Evolutionary conservation across 805 yeast genomes (phyloP).

Genomic region (Starmerella etchellsii): DNA sequence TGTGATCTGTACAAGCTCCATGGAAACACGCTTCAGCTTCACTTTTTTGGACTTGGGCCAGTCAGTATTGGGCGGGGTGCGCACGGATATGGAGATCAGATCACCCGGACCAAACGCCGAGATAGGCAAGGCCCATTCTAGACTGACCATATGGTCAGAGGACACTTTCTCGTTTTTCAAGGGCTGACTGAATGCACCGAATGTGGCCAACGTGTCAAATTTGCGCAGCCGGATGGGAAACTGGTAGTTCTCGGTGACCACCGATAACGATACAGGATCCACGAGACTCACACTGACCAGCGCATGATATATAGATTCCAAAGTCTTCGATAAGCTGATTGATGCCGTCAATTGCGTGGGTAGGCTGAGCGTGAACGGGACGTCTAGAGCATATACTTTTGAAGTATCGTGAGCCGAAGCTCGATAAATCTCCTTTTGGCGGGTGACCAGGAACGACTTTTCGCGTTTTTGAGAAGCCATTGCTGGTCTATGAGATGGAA

Average conservation of each 20-base stretch:
- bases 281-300: slow-evolving; percentile 23
- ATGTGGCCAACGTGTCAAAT: slow-evolving; percentile 31
- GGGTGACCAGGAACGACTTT: slow-evolving; percentile 29
- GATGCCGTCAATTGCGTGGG: slow-evolving; percentile 28
- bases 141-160: slow-evolving; percentile 28
- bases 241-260: slow-evolving; percentile 14
- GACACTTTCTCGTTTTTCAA: slow-evolving; percentile 20
- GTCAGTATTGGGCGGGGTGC: slow-evolving; percentile 29
- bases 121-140: slow-evolving; percentile 26
- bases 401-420: slow-evolving; percentile 11
- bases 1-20: slow-evolving; percentile 29
- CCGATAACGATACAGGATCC: slow-evolving; percentile 3
- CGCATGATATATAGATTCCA: slow-evolving; percentile 27
- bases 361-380: slow-evolving; percentile 30
- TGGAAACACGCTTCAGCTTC: slow-evolving; percentile 26
- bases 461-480: slow-evolving; percentile 25
- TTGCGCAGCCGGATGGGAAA: slow-evolving; percentile 29
- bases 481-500: slow-evolving; percentile 27
- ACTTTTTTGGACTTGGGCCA: slow-evolving; percentile 29
- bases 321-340: slow-evolving; percentile 23
- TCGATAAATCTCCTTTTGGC: slow-evolving; percentile 20
- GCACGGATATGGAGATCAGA: slow-evolving; percentile 22
- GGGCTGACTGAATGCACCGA: slow-evolving; percentile 28
- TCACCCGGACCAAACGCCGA: slow-evolving; percentile 33
- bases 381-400: slow-evolving; percentile 25